phyloP scores from a whole-genome alignment of 192 early-diverging fungal species.

The Allomyces macrogynus region DNA sequence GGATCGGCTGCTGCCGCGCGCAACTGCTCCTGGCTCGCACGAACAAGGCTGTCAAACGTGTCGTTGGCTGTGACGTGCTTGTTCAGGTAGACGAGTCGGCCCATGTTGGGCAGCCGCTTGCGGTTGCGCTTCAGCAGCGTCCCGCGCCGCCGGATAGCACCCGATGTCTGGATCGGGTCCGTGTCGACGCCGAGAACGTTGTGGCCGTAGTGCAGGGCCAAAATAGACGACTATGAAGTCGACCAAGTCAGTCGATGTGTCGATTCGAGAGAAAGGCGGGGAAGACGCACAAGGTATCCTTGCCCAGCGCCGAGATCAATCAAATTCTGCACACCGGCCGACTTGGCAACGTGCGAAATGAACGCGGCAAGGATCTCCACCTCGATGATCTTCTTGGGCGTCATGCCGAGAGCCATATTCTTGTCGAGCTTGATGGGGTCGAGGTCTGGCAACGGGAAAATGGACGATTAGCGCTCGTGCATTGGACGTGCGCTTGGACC shows the following conservation, averaged over 20 bases:
- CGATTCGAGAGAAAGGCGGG: too few relatives aligned
- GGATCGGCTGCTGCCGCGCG: neutral
- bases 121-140: slow-evolving; percentile 23
- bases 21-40: slow-evolving; percentile 6
- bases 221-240: slow-evolving; percentile 15
- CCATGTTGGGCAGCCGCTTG: slow-evolving; percentile 11
- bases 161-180: slow-evolving; percentile 45
- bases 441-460: too few relatives aligned
- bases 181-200: slow-evolving; percentile 49
- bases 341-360: slow-evolving; percentile 28
- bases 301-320: slow-evolving; percentile 62
- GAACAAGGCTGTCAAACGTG: slow-evolving; percentile 1
- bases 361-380: slow-evolving; percentile 34
- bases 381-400: slow-evolving; percentile 50
- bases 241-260: too few relatives aligned
- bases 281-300: slow-evolving; percentile 28
- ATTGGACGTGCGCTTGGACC: too few relatives aligned
- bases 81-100: slow-evolving; percentile 1
- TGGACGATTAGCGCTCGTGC: too few relatives aligned
- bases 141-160: slow-evolving; percentile 38
- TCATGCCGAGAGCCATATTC: slow-evolving; percentile 46
- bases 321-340: slow-evolving; percentile 20
- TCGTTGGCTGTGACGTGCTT: neutral
- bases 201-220: slow-evolving; percentile 43
- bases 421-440: slow-evolving; percentile 15